Conservation (phyloP, 495 filamentous ascomycete genomes). For the Aspergillus panamensis region DNA sequence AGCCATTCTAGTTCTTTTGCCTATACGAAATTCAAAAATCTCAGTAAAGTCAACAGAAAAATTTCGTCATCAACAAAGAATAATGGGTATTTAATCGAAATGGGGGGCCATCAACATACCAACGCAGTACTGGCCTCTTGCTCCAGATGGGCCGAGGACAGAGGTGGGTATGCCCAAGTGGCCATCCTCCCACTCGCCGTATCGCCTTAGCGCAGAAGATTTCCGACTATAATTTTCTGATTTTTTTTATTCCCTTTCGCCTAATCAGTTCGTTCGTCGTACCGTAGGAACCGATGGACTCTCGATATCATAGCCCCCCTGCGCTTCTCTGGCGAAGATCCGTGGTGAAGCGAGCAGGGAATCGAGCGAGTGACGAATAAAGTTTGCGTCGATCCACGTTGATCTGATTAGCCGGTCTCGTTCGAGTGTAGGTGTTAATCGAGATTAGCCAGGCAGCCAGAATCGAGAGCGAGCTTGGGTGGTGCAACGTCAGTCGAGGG, state of each 20-base stretch:
- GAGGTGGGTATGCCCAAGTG: conserved; percentile 71
- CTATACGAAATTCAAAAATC: conserved; percentile 34
- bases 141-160: conserved; percentile 60
- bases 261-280: background rate
- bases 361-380: conserved; percentile 5
- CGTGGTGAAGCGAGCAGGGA: conserved; percentile 5
- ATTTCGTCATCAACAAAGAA: background rate
- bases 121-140: conserved; percentile 63
- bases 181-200: conserved; percentile 50
- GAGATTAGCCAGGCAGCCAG: conserved; percentile 3
- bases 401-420: conserved; percentile 12
- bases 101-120: conserved; percentile 48
- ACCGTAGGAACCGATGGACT: background rate
- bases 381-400: conserved; percentile 23
- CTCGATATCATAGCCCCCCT: conserved; percentile 1
- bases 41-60: background rate
- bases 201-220: conserved; percentile 6
- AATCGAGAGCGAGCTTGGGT: conserved; percentile 11
- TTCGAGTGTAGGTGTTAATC: conserved; percentile 3
- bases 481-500: conserved; percentile 24
- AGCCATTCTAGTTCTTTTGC: conserved; percentile 85
- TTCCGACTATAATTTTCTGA: background rate
- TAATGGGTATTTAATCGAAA: background rate
- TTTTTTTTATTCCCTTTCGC: background rate
- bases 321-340: conserved; percentile 2